Conservation (phyloP, 345 rosid species). For the Draba incana region DNA sequence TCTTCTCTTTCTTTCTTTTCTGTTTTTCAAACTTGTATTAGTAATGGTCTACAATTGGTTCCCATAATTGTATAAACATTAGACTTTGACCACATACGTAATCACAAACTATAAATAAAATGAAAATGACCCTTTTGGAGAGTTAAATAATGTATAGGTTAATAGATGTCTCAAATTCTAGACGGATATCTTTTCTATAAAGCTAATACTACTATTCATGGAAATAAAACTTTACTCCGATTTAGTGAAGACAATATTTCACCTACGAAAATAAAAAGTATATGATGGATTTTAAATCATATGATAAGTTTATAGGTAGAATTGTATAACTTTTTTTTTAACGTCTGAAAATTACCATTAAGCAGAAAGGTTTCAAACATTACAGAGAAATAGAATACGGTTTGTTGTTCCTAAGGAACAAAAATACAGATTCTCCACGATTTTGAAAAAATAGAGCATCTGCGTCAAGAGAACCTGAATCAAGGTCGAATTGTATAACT, state of each 20-base stretch:
- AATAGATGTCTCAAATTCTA: conserved; percentile 11
- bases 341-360: too few relatives aligned
- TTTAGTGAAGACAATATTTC: conserved; percentile 11
- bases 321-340: conserved; percentile 18
- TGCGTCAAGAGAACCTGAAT: too few relatives aligned
- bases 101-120: conserved; percentile 9
- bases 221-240: background rate
- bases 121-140: conserved; percentile 16
- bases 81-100: conserved; percentile 15
- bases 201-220: conserved; percentile 4
- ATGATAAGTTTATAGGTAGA: conserved; percentile 22
- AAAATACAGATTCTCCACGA: too few relatives aligned
- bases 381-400: too few relatives aligned
- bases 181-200: background rate
- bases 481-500: conserved; percentile 21
- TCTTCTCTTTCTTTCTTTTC: background rate
- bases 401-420: too few relatives aligned
- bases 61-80: conserved; percentile 10
- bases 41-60: conserved; percentile 29
- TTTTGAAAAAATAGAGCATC: too few relatives aligned
- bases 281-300: conserved; percentile 21
- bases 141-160: background rate
- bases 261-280: background rate
- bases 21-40: conserved; percentile 6
- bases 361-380: too few relatives aligned